Evolutionary conservation across 345 rosid genomes (phyloP).

Genomic region (Jatropha curcas): DNA sequence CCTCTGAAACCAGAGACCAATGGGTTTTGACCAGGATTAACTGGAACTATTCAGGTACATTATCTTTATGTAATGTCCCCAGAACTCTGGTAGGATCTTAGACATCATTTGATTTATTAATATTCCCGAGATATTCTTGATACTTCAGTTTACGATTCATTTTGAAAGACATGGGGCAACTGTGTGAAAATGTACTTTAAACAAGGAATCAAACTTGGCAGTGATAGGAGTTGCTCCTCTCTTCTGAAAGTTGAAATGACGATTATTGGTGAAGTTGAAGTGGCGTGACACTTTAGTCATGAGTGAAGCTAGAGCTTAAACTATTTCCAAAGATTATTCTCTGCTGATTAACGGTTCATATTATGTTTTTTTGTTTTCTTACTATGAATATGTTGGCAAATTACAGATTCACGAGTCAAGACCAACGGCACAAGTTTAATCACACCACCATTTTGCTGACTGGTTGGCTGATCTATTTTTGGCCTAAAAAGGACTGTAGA

Average conservation of each 20-base stretch:
- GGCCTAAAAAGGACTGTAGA: neutral
- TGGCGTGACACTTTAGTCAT: no score
- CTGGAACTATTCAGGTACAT: conserved; percentile 13
- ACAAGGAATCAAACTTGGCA: neutral
- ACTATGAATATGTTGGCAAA: neutral
- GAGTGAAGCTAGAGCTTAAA: neutral
- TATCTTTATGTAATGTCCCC: neutral
- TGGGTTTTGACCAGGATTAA: neutral
- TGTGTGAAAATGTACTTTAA: neutral
- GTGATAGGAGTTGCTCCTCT: neutral
- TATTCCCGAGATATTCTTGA: no score
- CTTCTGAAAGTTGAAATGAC: neutral
- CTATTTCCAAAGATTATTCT: neutral
- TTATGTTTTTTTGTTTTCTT: no score
- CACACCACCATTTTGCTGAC: neutral
- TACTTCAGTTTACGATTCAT: neutral
- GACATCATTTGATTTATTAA: neutral
- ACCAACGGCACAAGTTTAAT: neutral
- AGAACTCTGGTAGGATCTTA: neutral
- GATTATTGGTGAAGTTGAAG: no score
- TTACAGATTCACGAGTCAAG: neutral
- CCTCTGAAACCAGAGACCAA: neutral
- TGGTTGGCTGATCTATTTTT: neutral
- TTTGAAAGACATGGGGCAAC: neutral
- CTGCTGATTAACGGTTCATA: neutral